These are phyloP conservation scores for Alternaria infectoria DNA, from an alignment of 2,329 filamentous ascomycete species.

Conservation along the genomic window DNA sequence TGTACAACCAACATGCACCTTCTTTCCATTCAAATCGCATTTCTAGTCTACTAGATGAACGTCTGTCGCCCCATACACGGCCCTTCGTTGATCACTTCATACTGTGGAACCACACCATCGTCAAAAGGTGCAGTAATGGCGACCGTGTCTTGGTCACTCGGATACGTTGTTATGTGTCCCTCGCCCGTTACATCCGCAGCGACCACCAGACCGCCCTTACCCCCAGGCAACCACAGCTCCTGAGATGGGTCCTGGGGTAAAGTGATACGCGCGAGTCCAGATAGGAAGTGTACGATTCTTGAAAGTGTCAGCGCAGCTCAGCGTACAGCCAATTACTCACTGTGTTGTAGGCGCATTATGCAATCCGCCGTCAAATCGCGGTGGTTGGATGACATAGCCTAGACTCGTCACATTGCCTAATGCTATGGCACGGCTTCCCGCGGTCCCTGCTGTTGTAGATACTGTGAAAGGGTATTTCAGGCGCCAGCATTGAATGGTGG, in stretches of 20 bases:
- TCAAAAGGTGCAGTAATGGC: constrained; percentile 37
- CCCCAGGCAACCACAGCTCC: constrained; percentile 43
- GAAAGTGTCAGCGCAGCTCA: neutral
- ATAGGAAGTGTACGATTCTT: constrained; percentile 38
- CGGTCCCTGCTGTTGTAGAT: constrained; percentile 35
- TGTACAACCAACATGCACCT: constrained; percentile 24
- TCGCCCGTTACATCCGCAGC: constrained; percentile 39
- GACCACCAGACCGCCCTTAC: constrained; percentile 38
- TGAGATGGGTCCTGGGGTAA: constrained; percentile 29
- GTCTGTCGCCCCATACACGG: constrained; percentile 14
- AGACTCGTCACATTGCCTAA: constrained; percentile 33
- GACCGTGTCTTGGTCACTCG: constrained; percentile 39
- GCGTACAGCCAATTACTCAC: constrained; percentile 1
- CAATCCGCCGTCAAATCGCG: constrained; percentile 41
- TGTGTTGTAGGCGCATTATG: constrained; percentile 45
- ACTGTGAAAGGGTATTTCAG: constrained; percentile 33
- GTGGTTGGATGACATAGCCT: constrained; percentile 40
- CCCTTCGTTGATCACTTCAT: constrained; percentile 26
- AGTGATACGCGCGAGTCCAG: constrained; percentile 42
- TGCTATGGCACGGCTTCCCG: constrained; percentile 25
- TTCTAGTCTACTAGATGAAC: constrained; percentile 4
- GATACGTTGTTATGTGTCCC: constrained; percentile 43
- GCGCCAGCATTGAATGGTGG: constrained; percentile 45
- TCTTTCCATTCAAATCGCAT: neutral
- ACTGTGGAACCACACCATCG: constrained; percentile 26